Evolutionary conservation across 139 green algal species (phyloP).

Genomic region (Picocystis salinarum): DNA sequence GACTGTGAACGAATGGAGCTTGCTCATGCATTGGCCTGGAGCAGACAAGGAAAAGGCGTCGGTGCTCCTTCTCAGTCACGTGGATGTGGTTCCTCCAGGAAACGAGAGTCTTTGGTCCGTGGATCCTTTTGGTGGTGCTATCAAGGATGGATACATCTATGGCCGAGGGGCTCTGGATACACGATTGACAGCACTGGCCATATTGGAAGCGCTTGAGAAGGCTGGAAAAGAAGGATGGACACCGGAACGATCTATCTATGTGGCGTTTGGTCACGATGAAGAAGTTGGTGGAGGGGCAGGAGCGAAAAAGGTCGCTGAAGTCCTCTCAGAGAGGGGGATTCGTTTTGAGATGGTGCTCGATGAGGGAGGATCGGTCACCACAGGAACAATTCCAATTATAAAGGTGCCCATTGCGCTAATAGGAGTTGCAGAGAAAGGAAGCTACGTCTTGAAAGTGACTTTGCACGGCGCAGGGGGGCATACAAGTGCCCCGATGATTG

Average conservation of each 20-base stretch:
- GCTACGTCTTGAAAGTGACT: no score
- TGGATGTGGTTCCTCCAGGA: no score
- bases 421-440: constrained; percentile 37
- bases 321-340: constrained; percentile 10
- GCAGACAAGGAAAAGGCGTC: no score
- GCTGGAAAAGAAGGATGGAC: constrained; percentile 23
- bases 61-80: no score
- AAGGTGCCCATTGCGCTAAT: constrained; percentile 33
- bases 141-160: constrained; percentile 46
- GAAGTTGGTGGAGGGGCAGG: constrained; percentile 37
- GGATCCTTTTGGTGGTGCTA: no score
- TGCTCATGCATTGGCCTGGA: no score
- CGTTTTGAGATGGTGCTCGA: constrained; percentile 41
- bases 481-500: no score
- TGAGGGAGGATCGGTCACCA: constrained; percentile 28
- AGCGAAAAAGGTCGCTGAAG: constrained; percentile 18
- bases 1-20: no score
- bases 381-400: neutral
- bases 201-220: constrained; percentile 37
- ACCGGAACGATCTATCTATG: constrained; percentile 28
- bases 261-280: constrained; percentile 63
- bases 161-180: constrained; percentile 44
- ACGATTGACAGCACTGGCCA: constrained; percentile 28
- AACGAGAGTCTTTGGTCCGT: no score
- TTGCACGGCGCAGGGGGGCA: no score